Evolutionary conservation across 129 eudicot species (phyloP), one percentile per base, ranked within the genome.

Genomic region (carrot (Daucus carota)): DNA sequence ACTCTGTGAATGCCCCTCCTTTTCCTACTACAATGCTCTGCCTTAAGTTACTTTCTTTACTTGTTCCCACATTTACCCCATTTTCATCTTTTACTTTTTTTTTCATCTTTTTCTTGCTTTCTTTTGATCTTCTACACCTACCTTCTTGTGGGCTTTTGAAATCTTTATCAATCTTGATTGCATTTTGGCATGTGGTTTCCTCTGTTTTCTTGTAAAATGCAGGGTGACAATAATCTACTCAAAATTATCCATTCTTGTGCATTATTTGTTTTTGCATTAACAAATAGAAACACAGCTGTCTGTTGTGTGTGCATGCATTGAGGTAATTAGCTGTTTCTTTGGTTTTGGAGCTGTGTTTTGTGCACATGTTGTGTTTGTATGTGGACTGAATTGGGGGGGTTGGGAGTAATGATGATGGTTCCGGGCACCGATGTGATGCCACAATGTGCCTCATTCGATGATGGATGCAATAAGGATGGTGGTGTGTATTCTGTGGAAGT

Each of bases 321-420:
- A 63, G 46, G 73, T 68, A 33, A 18, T 3, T 70, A 70, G 50
- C 31, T 38, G 33, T 20, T 18, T n/a, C 72, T 44, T 8, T 15
- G 42, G 52, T 77, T 73, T 20, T 72, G 33, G 60, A 47, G 57
- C n/a, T 22, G 45, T 68, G 48, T 54, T 75, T 50, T 59, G 28
- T 41, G 82, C 85, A 67, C 66, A 67, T 77, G 14, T 70, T 28
- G 72, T 77, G 82, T 77, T 80, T 50, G 77, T 79, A 1, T n/a
- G 12, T 76, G 84, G 66, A 79, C 71, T 81, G 87, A 86, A 50
- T 48, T 69, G 28, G 72, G 67, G 75, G 43, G 26, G 40, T 46
- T 45, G 63, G 71, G 78, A 68, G 74, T 44, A 18, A 67, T 76
- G 74, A 91, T 88, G 97, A 91, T 88, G 97, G 90, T 79, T 80